phyloP scores from a whole-genome alignment of 2,329 filamentous ascomycete genomes.

The Scopulariopsis brevicaulis region DNA sequence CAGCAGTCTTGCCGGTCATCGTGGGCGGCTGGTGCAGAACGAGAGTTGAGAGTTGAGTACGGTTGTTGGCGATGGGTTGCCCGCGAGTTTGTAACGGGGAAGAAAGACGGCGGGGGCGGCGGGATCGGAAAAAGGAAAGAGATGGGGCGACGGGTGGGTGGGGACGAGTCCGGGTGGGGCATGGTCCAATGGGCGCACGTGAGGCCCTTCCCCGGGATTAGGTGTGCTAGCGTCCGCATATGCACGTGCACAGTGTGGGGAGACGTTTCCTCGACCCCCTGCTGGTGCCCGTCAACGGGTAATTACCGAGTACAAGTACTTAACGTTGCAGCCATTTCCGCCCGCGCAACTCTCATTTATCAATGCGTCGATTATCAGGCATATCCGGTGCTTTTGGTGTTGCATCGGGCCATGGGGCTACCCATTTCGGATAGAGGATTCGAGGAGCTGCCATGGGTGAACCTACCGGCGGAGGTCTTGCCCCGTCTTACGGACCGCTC shows the following conservation, averaged over 20 bases:
- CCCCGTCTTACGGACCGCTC: too few relatives aligned
- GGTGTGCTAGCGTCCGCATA: neutral
- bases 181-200: constrained; percentile 1
- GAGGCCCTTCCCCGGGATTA: constrained; percentile 1
- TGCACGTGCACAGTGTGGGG: neutral
- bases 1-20: constrained; percentile 23
- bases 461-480: too few relatives aligned
- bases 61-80: neutral
- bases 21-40: neutral
- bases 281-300: neutral
- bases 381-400: too few relatives aligned
- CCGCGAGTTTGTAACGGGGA: neutral
- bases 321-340: too few relatives aligned
- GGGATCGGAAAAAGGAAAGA: neutral
- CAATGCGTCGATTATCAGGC: too few relatives aligned
- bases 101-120: neutral
- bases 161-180: neutral
- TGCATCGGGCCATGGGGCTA: too few relatives aligned
- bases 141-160: neutral
- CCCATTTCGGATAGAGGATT: too few relatives aligned
- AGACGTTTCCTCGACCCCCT: neutral
- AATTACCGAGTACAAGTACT: too few relatives aligned
- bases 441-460: too few relatives aligned
- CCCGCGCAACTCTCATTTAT: too few relatives aligned
- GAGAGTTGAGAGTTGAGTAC: neutral